Percentiles rank a stretch among this genome's conserved stretches.
phyloP scores from a whole-genome alignment of 2,329 filamentous ascomycete species.

The Arthroderma sp. region DNA sequence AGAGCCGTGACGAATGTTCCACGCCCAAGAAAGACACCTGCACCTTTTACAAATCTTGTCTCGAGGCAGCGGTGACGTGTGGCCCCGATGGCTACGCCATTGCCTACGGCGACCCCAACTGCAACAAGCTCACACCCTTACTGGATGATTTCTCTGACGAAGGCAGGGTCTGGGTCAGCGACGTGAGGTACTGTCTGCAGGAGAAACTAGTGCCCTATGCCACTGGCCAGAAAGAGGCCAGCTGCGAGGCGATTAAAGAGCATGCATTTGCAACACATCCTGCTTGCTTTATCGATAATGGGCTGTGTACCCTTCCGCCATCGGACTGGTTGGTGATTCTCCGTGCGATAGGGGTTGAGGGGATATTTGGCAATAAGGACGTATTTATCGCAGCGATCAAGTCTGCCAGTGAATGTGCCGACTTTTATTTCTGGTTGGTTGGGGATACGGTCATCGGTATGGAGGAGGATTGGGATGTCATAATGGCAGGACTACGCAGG shows the following conservation, averaged over 20 bases:
- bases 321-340: conserved; percentile 17
- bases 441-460: background rate
- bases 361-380: conserved; percentile 8
- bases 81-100: conserved; percentile 22
- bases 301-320: conserved; percentile 16
- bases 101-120: conserved; percentile 22
- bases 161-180: conserved; percentile 20
- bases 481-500: background rate
- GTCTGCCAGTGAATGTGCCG: conserved; percentile 5
- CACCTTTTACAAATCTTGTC: conserved; percentile 20
- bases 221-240: conserved; percentile 10
- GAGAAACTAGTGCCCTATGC: conserved; percentile 17
- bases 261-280: conserved; percentile 18
- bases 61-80: conserved; percentile 17
- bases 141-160: conserved; percentile 12
- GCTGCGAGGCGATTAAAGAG: conserved; percentile 14
- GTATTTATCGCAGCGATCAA: conserved; percentile 6
- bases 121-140: conserved; percentile 16
- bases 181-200: conserved; percentile 22
- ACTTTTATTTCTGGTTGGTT: conserved; percentile 10
- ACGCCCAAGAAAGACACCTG: conserved; percentile 18
- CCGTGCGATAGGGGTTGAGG: conserved; percentile 5
- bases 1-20: conserved; percentile 7
- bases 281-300: conserved; percentile 17
- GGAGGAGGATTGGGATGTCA: background rate